Conservation (phyloP, 2,329 filamentous ascomycete genomes). For the Coniella vitis region DNA sequence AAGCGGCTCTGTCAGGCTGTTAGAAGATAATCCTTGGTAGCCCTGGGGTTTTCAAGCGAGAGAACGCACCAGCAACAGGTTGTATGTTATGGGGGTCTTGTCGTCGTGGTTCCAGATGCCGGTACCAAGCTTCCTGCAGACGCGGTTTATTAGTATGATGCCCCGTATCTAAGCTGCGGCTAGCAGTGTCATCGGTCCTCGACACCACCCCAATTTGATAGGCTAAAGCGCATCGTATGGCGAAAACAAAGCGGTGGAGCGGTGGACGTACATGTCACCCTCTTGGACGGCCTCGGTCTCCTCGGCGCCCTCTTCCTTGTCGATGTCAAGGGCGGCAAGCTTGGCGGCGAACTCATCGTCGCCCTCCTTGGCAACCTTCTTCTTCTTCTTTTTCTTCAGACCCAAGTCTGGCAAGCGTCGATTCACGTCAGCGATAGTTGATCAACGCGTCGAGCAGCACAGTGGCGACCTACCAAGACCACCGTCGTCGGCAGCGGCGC, state of each 20-base stretch:
- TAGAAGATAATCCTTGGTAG: neutral
- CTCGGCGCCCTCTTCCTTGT: slow-evolving; percentile 51
- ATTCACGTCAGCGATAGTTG: neutral
- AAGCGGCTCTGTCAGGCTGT: slow-evolving; percentile 50
- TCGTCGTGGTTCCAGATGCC: slow-evolving; percentile 85
- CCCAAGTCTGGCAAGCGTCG: slow-evolving; percentile 48
- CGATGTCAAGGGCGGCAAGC: slow-evolving; percentile 55
- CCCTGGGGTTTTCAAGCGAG: too few relatives aligned
- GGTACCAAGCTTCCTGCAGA: slow-evolving; percentile 50
- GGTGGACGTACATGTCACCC: slow-evolving; percentile 67
- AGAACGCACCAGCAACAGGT: slow-evolving; percentile 61
- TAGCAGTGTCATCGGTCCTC: neutral
- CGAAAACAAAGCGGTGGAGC: too few relatives aligned
- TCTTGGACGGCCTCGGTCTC: slow-evolving; percentile 46
- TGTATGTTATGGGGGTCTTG: slow-evolving; percentile 73
- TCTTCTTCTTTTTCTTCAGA: slow-evolving; percentile 63
- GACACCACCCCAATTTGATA: too few relatives aligned
- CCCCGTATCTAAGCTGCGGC: neutral
- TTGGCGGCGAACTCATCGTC: slow-evolving; percentile 56
- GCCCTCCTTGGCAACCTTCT: slow-evolving; percentile 59
- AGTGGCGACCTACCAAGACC: slow-evolving; percentile 14
- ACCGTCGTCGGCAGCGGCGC: slow-evolving; percentile 33
- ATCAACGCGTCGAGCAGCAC: neutral
- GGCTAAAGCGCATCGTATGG: too few relatives aligned
- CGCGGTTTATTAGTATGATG: neutral